Evolutionary conservation across 371 early-diverging fungal genomes (phyloP).

Genomic region (Mortierella sp.): DNA sequence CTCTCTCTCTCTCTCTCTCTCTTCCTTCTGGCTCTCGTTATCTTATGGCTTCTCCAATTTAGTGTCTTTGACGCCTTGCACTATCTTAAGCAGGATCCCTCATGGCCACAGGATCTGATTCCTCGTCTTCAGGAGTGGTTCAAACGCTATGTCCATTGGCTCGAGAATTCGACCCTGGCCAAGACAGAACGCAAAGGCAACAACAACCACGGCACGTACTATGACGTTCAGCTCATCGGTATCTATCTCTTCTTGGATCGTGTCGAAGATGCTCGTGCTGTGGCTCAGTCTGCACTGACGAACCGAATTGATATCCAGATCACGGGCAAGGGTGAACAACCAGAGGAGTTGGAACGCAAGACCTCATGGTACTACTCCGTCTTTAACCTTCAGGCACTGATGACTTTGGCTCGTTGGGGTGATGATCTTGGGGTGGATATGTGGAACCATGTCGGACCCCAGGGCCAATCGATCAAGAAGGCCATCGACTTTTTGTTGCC

Average conservation of each 20-base stretch:
- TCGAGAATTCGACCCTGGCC: conserved; percentile 56
- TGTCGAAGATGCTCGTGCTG: conserved; percentile 35
- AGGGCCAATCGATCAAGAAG: conserved; percentile 54
- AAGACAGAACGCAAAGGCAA: conserved; percentile 49
- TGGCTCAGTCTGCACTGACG: conserved; percentile 37
- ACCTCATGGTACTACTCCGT: conserved; percentile 59
- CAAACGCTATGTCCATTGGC: conserved; percentile 59
- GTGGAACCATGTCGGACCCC: conserved; percentile 51
- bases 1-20: neutral
- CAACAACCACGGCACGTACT: conserved; percentile 65
- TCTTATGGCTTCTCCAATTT: neutral
- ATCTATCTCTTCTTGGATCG: conserved; percentile 56
- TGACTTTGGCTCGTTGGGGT: conserved; percentile 55
- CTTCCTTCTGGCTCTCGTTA: neutral
- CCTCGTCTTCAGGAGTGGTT: conserved; percentile 58
- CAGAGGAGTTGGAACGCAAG: conserved; percentile 56
- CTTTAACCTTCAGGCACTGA: conserved; percentile 57
- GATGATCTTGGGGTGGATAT: conserved; percentile 53
- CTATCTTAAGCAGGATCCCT: conserved; percentile 49
- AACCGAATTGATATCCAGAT: conserved; percentile 55
- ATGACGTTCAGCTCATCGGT: conserved; percentile 58
- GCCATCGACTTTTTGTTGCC: conserved; percentile 64
- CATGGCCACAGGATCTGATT: conserved; percentile 52
- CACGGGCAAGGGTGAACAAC: conserved; percentile 50
- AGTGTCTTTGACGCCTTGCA: conserved; percentile 49